Base-by-base conservation (phyloP, 768 basidiomycete genomes). In the Hysterangium stoloniferum region DNA sequence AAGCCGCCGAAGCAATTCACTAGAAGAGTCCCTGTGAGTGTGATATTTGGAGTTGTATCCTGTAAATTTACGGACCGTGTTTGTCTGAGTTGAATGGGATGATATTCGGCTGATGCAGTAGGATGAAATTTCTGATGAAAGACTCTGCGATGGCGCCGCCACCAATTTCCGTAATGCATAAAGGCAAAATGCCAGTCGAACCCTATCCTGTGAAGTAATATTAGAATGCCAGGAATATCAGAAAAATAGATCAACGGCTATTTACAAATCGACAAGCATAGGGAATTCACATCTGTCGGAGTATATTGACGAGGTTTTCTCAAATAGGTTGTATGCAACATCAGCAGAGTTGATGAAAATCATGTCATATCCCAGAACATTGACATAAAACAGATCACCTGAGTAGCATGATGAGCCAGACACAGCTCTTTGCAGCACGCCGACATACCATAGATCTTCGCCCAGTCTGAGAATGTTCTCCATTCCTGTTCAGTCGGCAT, bases 321-420 rank as follows among this genome's bases (percentile, higher is more conserved):
- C 73, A 22, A 77, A 61, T 6, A 77, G 66, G 27, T 76, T 73
- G 15, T 64, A 58, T 8, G 69, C 66, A 2, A 63, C 68, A 50
- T 63, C 55, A 27, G 66, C 62, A 9, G 74, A 69, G 53, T 74
- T 76, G 11, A 77, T 59, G 17, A 77, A 43, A 61, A 40, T 74
- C 59, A 47, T 78, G 62, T 12, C 72, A 70, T 53, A 74, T 72
- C 19, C 73, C 70, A 67, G 24, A 0, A 73, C 57, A 31, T 62
- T 61, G 32, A 76, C 59, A 53, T 72, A 73, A 22, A 76, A 67
- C 22, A 76, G 52, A 55, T 76, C 74, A 13, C 75, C 74, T 74
- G 41, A 50, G 22, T 6, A 8, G 13, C 4, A 13, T 19, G 15
- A 50, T n/a, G 28, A 25, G 20, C 36, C 7, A 38, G 22, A 6